Base-by-base conservation (phyloP, 2,329 filamentous ascomycete genomes). In the Fusarium succisae region DNA sequence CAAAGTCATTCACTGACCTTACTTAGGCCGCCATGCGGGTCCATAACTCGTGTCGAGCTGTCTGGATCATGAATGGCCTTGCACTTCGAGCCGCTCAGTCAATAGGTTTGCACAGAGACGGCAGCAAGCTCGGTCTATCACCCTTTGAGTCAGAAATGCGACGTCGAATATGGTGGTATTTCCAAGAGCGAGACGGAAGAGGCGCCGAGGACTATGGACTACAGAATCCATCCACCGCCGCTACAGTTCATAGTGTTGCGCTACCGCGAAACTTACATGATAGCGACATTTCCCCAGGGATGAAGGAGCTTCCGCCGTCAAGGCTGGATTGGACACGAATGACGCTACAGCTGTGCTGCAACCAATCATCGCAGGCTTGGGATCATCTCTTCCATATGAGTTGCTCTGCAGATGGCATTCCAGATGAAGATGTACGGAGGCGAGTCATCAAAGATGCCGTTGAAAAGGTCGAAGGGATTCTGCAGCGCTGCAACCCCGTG, bases 241-340 rank as follows among this genome's bases (percentile, higher is more conserved):
- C 28, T 20, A 37, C 67, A 7, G 26, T 70, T 11, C 63, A 28
- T 15, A 85, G 88, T 38, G 87, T 88, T 1, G 84, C 86, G 45
- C 83, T 89, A 79, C 88, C 89, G 3, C 81, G 87, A 7, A 91
- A 91, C 63, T 80, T 90, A 47, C 86, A 91, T 61, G 89, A 91
- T 69, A 77, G 74, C 20, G 87, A 89, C 47, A 78, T 91, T 3
- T 78, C 80, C 8, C 87, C 88, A 0, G 81, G 82, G 10, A 88
- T 87, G 84, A 82, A 78, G 14, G 82, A 85, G 0, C 83, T 87
- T 4, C 87, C 88, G 0, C 74, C 83, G 1, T 83, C 87, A 18
- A 83, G 86, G 5, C 73, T 79, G 6, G 86, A 87, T 22, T 90
- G 88, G 79, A 91, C 90, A 0, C 86, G 88, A 37, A 90, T 91